Base-by-base conservation (phyloP, 805 yeast species). In the Kodamaea leandrae region DNA sequence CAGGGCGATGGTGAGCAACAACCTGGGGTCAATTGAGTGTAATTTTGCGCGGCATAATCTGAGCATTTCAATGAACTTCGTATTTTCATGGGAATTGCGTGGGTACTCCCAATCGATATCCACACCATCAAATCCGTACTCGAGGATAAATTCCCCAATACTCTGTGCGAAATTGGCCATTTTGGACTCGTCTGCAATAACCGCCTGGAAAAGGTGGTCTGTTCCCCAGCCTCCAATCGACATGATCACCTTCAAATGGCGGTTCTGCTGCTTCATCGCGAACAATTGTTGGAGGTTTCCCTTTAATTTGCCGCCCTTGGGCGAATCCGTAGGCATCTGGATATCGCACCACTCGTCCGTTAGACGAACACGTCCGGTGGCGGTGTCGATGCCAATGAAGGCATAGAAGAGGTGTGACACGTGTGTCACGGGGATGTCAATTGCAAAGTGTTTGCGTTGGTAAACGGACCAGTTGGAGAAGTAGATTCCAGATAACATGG, bases 61-160 rank as follows among this genome's bases (percentile, higher is more conserved):
- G 14, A 83, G 58, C 28, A 87, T 46, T 3, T 55, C 52, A 1
- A 74, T 64, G 46, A 78, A 71, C 27, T 59, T 54, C 0, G 51
- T 35, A 1, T 79, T 78, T 45, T 85, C 81, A 0, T 57, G 53
- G 3, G 55, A 52, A 30, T 58, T 68, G 6, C 60, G 56, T 0
- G 96, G 96, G 53, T 81, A 91, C 61, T 91, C 99, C 96, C 96
- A 91, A 63, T 91, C 99, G 20, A 91, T 64, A 60, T 93, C 98
- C 34, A 91, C 66, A 0, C 99, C 98, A 58, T 93, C 97, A 54
- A 93, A 81, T 0, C 84, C 82, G 55, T 77, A 76, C 32, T 70
- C 61, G 2, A 60, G 42, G 57, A 87, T 67, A 17, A 76, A 59
- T 0, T 61, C 57, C 0, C 77, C 66, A 1, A 80, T 64, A 0